Percentiles rank a stretch among this genome's conserved stretches.
phyloP scores from a whole-genome alignment of 805 yeast genomes.

The Candida koratica region DNA sequence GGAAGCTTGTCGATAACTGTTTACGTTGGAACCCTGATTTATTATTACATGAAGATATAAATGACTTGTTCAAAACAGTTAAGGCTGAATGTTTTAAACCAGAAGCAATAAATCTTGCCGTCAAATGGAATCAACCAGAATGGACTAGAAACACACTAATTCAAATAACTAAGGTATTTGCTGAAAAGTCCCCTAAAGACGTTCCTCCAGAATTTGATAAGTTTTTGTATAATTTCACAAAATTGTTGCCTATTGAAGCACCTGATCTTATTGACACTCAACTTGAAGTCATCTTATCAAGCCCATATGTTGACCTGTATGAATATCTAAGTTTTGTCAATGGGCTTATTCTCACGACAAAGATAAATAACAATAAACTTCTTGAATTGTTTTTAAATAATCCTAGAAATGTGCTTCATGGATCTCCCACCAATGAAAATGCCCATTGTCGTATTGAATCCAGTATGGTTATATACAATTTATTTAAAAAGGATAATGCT shows the following conservation, averaged over 20 bases:
- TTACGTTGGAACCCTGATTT: constrained; percentile 1
- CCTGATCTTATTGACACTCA: constrained; percentile 54
- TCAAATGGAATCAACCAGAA: constrained; percentile 16
- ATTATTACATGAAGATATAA: not conserved
- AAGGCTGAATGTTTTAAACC: not conserved
- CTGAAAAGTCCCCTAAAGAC: constrained; percentile 37
- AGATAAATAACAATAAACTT: constrained; percentile 39
- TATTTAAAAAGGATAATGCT: constrained; percentile 44
- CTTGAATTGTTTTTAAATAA: constrained; percentile 64
- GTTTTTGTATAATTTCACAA: not conserved
- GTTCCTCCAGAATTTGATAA: constrained; percentile 1
- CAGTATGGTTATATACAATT: constrained; percentile 42
- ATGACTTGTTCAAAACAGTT: not conserved
- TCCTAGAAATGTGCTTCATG: constrained; percentile 34
- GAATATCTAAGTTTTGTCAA: constrained; percentile 45
- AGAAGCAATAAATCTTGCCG: not conserved
- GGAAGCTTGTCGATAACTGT: constrained; percentile 8
- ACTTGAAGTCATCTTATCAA: constrained; percentile 54
- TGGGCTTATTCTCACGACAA: constrained; percentile 31
- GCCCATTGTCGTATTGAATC: constrained; percentile 36
- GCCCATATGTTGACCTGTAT: constrained; percentile 43
- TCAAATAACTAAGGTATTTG: constrained; percentile 59
- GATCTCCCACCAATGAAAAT: constrained; percentile 20
- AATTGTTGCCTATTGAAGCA: constrained; percentile 1
- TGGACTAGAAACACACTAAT: constrained; percentile 61